phyloP scores from a whole-genome alignment of 78 protist species.

The Ministeria vibrans region DNA sequence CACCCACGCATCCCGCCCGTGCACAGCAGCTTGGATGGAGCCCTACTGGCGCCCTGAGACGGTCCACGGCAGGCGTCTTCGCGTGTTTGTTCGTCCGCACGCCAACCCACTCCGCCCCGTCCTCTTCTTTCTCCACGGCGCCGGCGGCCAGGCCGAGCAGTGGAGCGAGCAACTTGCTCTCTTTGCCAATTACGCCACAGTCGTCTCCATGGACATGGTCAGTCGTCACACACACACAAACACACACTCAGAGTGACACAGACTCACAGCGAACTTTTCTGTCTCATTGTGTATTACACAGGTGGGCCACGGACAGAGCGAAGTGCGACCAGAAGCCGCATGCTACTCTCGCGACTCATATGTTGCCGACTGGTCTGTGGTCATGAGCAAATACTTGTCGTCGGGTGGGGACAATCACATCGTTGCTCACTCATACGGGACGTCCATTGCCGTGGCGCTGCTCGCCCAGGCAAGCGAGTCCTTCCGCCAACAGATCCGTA shows the following conservation, averaged over 20 bases:
- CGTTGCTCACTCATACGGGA: background rate
- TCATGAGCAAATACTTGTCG: too few relatives aligned
- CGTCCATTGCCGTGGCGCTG: background rate
- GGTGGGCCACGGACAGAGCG: too few relatives aligned
- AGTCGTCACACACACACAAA: too few relatives aligned
- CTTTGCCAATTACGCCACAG: background rate
- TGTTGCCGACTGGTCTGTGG: too few relatives aligned
- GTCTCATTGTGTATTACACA: too few relatives aligned
- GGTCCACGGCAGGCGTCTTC: background rate
- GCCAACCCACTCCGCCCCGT: background rate
- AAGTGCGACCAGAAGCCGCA: too few relatives aligned
- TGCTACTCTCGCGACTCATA: too few relatives aligned
- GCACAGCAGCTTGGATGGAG: too few relatives aligned
- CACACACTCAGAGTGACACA: background rate
- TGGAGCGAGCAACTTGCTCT: background rate
- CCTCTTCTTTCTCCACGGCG: background rate
- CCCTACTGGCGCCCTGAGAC: too few relatives aligned
- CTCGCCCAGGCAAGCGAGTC: background rate
- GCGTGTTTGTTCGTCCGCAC: background rate
- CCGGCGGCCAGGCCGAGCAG: conserved; percentile 2
- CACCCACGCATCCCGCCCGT: too few relatives aligned
- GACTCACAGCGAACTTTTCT: too few relatives aligned
- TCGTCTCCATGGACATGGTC: background rate
- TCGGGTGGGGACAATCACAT: background rate
- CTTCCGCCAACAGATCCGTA: too few relatives aligned